Percentiles rank a stretch among this genome's conserved stretches.
phyloP scores from a whole-genome alignment of 1,284 basidiomycete species.

The Ustilago tritici region DNA sequence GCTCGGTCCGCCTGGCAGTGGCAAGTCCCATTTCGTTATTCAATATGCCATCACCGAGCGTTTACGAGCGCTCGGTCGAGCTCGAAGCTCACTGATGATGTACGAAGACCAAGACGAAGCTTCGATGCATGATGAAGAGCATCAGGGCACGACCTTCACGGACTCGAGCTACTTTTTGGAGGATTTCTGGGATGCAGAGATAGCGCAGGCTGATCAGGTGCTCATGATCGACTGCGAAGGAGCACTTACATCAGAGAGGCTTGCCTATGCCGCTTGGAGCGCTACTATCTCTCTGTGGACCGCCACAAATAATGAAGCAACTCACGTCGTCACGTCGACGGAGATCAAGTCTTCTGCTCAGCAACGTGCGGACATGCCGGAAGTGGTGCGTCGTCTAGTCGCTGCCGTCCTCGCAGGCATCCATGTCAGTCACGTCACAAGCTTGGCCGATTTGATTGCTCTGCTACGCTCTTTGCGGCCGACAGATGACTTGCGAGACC shows the following conservation, averaged over 20 bases:
- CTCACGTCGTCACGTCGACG: background rate
- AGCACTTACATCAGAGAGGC: conserved; percentile 29
- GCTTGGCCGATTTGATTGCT: conserved; percentile 29
- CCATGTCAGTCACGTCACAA: conserved; percentile 36
- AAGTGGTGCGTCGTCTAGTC: conserved; percentile 40
- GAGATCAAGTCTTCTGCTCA: background rate
- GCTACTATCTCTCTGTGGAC: conserved; percentile 23
- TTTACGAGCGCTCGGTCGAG: conserved; percentile 27
- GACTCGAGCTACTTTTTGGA: conserved; percentile 32
- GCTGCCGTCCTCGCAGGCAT: conserved; percentile 35
- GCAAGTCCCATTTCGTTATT: conserved; percentile 34
- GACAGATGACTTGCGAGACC: conserved; percentile 19
- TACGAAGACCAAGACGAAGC: background rate
- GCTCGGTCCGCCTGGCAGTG: conserved; percentile 42
- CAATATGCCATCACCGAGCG: conserved; percentile 42
- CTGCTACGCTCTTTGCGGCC: conserved; percentile 39
- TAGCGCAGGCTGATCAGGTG: conserved; percentile 36
- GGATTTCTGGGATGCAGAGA: conserved; percentile 51
- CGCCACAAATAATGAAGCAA: background rate
- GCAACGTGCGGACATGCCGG: conserved; percentile 32
- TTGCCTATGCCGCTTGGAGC: conserved; percentile 38
- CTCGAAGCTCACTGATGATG: conserved; percentile 13
- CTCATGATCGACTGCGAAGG: conserved; percentile 48
- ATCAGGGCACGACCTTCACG: background rate
- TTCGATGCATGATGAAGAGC: background rate